Evolutionary conservation across 1,139 yeast genomes (phyloP), one percentile per base, ranked within the genome.

Genomic region (Kodamaea sp.): DNA sequence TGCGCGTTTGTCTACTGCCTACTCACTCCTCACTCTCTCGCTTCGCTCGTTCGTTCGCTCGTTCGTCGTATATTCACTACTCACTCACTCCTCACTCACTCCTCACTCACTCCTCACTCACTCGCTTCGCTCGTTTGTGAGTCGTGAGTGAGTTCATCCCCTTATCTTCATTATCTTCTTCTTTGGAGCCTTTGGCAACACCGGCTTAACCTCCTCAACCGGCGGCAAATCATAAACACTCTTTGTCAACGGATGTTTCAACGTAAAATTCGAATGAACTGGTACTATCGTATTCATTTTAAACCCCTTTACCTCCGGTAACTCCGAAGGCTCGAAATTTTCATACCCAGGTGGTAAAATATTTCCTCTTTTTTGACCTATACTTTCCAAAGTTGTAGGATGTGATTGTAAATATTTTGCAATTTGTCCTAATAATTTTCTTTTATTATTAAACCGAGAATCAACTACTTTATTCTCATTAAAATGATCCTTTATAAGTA

Each of bases 221-320:
- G 83, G 73, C 37, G 59, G 60, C 20, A 68, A 79, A 35, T 79
- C 83, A 54, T 85, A 84, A 26, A 85, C 76, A 40, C 73, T 62
- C 49, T 84, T 88, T 2, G 89, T 81, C 74, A 82, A 81, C 39
- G 96, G 96, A 52, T 87, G 92, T 32, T 86, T 90, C 67, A 87
- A 74, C 32, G 90, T 74, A 35, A 84, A 81, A 26, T 82, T 78
- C 36, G 95, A 84, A 54, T 84, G 88, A 26, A 88, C 71, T 10
- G 98, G 98, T 22, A 89, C 88, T 36, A 90, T 81, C 6, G 81
- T 77, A 61, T 86, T 88, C 85, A 90, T 84, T 51, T 74, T 78
- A 71, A 86, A 84, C 9, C 96, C 96, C 53, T 79, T 78, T 12
- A 94, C 96, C 44, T 65, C 68, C 12, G 96, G 95, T 43, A 89